Conservation (phyloP, 805 yeast genomes). For the Saccharomycopsis oosterbeekiorum region DNA sequence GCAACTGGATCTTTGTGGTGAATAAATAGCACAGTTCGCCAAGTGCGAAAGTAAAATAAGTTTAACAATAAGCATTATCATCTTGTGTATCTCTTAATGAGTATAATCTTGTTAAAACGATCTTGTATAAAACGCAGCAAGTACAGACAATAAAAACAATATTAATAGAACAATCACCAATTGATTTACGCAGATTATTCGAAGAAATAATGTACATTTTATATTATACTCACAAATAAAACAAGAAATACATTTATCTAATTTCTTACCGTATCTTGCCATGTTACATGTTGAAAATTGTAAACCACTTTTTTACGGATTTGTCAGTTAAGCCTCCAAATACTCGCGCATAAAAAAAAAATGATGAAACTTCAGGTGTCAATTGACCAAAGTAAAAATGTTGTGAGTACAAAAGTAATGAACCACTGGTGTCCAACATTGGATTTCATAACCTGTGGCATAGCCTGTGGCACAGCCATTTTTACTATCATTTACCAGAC, state of each 20-base stretch:
- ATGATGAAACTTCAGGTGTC: neutral
- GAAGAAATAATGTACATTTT: neutral
- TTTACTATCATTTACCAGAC: neutral
- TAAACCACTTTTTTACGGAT: neutral
- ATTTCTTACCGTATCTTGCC: neutral
- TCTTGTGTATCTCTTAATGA: neutral
- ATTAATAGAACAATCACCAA: too few relatives aligned
- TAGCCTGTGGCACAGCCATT: neutral
- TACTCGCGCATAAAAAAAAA: neutral
- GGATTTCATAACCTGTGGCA: neutral
- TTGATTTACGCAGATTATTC: too few relatives aligned
- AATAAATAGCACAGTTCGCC: neutral
- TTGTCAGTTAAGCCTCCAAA: neutral
- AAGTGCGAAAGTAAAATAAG: neutral
- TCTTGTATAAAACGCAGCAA: too few relatives aligned
- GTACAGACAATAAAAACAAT: too few relatives aligned
- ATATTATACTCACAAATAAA: neutral
- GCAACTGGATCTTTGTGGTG: constrained; percentile 41
- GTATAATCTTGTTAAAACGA: too few relatives aligned
- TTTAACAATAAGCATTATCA: neutral
- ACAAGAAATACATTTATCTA: neutral
- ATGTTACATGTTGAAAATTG: constrained; percentile 1
- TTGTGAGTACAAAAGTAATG: neutral
- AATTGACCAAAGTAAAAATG: neutral
- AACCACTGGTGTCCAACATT: neutral